Evolutionary conservation across 495 filamentous ascomycete genomes (phyloP), one percentile per base, ranked within the genome.

Genomic region (Xylaria flabelliformis): DNA sequence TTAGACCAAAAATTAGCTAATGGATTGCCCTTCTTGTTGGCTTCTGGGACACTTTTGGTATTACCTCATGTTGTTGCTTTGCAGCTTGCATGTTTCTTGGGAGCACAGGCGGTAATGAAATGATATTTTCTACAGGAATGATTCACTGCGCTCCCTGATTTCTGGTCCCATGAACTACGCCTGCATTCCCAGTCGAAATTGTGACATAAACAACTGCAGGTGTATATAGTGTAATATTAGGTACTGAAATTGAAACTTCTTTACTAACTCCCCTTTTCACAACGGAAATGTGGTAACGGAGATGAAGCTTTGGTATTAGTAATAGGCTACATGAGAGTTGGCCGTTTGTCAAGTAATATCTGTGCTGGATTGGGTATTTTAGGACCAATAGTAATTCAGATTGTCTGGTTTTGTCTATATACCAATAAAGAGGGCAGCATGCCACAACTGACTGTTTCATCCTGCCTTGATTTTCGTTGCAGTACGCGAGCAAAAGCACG

Each of bases 31-130:
- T 48, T 50, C 26, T 59, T 39, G 41, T 62, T 50, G 15, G 36
- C 39, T 46, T 61, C 39, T 7, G 34, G 34, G 39, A 21, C 58
- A 42, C 13, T 69, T 17, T 36, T 24, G 51, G 15, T 69, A 39
- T 69, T 19, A 39, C 19, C 26, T 39, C 24, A 10, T 29, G 17
- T 51, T 67, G 32, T 24, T 51, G 21, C 7, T 67, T 46, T 51
- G 10, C 64, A 8, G 46, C 46, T 46, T 69, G 26, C 21, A 46
- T 36, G 44, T 48, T 69, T 55, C 10, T 29, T 19, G 41, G 41
- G 67, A 56, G 53, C 36, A 13, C 50, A 69, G 67, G 53, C 15
- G 67, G 67, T 69, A 69, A 44, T 46, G 26, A 69, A 59, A 36
- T n/a, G 36, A 69, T 69, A 48, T 59, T 8, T 69, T 59, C 46